A percentile compares a stretch with the other conserved stretches of the same genome.
phyloP scores from a whole-genome alignment of 148 eudicot genomes.

The Vaccinium darrowii region DNA sequence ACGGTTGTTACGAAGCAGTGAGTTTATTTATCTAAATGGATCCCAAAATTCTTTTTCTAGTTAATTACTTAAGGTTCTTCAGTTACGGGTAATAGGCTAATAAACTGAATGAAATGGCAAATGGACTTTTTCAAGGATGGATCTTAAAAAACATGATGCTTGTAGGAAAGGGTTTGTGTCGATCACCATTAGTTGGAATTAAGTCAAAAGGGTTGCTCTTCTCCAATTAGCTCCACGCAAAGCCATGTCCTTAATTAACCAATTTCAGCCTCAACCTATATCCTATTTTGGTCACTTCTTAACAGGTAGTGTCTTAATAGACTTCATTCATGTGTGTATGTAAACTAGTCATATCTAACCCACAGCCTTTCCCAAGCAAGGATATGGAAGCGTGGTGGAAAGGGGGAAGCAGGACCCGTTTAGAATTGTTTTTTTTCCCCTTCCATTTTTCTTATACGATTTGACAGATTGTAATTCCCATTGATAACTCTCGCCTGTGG shows the following conservation, averaged over 20 bases:
- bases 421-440: not conserved
- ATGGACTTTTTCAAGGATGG: not conserved
- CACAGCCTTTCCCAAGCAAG: not conserved
- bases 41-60: not conserved
- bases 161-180: not conserved
- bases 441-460: not conserved
- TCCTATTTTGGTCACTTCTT: not conserved
- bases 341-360: conserved; percentile 16
- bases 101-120: not conserved
- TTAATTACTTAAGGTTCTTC: not conserved
- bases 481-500: conserved; percentile 3
- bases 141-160: not conserved
- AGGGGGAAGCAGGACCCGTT: conserved; percentile 3
- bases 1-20: not conserved
- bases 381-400: not conserved
- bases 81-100: not conserved
- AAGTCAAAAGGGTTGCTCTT: not conserved
- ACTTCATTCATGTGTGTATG: conserved; percentile 12
- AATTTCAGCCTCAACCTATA: not conserved
- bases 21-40: not conserved
- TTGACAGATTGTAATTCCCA: conserved; percentile 13
- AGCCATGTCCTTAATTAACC: not conserved
- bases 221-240: not conserved
- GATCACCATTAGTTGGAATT: not conserved
- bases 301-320: not conserved